A percentile compares a stretch with the other conserved stretches of the same genome.
Evolutionary conservation across 371 early-diverging fungal species (phyloP).

Genomic region (Mucor sp.): DNA sequence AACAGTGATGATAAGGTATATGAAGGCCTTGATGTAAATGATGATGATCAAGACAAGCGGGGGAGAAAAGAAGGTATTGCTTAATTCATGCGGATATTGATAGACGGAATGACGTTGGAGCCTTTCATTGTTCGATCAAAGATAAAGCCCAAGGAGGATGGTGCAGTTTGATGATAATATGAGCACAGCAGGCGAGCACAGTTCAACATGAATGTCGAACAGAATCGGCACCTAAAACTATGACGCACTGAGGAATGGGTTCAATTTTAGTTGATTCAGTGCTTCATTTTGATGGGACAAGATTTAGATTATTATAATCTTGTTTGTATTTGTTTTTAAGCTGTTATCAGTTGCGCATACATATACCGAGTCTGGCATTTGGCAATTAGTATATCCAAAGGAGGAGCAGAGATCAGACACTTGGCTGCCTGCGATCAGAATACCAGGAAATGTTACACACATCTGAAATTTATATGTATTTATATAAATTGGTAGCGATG

Average conservation of each 20-base stretch:
- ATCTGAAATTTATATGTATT: neutral
- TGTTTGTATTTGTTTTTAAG: neutral
- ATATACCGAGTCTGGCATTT: neutral
- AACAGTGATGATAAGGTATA: neutral
- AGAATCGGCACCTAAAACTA: neutral
- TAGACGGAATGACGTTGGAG: neutral
- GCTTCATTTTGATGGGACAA: neutral
- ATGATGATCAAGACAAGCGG: neutral
- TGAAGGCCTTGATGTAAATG: neutral
- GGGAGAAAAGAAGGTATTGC: neutral
- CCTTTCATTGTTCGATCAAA: neutral
- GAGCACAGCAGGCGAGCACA: neutral
- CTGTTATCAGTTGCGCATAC: neutral
- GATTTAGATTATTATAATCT: neutral
- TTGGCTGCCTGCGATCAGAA: neutral
- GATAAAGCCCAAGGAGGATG: neutral
- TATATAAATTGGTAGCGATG: neutral
- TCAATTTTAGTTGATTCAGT: neutral
- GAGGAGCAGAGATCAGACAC: neutral
- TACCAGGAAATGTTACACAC: neutral
- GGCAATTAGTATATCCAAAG: neutral
- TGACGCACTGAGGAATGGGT: conserved; percentile 2
- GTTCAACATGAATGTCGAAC: neutral
- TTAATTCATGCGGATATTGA: neutral
- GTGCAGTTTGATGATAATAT: neutral